These are phyloP conservation scores for Aspergillus hiratsukae DNA, from an alignment of 2,329 filamentous ascomycete genomes.

Conservation along the genomic window DNA sequence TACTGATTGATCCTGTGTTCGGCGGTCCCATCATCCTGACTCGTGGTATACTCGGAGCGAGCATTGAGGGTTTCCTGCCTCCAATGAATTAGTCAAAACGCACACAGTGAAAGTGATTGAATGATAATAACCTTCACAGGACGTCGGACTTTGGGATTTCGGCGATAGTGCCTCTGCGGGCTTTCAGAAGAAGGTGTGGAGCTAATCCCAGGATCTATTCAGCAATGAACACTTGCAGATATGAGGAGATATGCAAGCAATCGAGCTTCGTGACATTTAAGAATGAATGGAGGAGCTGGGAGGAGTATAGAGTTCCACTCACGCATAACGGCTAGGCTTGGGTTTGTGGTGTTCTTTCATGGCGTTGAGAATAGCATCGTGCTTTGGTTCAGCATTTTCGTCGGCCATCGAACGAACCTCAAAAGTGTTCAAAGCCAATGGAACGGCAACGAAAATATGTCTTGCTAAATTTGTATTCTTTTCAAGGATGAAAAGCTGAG, in stretches of 20 bases:
- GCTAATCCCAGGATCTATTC: conserved; percentile 30
- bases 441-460: background rate
- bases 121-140: conserved; percentile 54
- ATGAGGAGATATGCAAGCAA: background rate
- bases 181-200: conserved; percentile 57
- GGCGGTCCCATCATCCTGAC: conserved; percentile 73
- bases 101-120: background rate
- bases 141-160: conserved; percentile 56
- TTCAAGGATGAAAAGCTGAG: background rate
- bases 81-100: background rate
- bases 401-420: conserved; percentile 18
- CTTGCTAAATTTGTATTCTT: background rate
- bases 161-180: conserved; percentile 62
- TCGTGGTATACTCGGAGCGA: conserved; percentile 77
- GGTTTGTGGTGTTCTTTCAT: conserved; percentile 9
- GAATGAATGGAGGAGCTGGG: background rate
- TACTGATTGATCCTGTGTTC: conserved; percentile 95
- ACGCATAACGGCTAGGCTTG: conserved; percentile 25
- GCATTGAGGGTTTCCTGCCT: conserved; percentile 84
- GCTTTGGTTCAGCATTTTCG: conserved; percentile 14
- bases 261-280: background rate
- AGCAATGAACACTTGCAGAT: conserved; percentile 8
- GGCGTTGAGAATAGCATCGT: conserved; percentile 15
- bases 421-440: background rate
- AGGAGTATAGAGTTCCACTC: conserved; percentile 9